A percentile compares a stretch with the other conserved stretches of the same genome.
These are phyloP conservation scores for Mytilinidion resinicola DNA, from an alignment of 495 filamentous ascomycete genomes.

Conservation along the genomic window DNA sequence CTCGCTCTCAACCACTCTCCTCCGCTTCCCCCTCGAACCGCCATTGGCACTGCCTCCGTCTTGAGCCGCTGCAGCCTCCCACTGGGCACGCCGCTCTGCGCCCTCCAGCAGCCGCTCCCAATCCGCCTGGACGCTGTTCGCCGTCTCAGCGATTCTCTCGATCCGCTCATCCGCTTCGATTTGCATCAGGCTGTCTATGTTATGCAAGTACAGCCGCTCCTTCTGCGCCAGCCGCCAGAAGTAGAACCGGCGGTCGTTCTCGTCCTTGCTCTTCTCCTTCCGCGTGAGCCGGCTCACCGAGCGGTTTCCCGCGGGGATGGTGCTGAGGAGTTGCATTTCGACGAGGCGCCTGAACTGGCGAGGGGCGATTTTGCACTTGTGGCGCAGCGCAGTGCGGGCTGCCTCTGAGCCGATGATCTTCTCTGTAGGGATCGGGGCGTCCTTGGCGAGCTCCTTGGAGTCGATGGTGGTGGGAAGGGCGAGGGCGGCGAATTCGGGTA, in stretches of 20 bases:
- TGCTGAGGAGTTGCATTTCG: conserved; percentile 82
- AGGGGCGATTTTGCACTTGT: conserved; percentile 65
- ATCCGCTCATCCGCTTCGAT: conserved; percentile 69
- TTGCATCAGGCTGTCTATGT: conserved; percentile 69
- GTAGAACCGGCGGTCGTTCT: conserved; percentile 59
- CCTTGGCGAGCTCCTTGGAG: conserved; percentile 21
- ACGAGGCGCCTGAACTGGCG: conserved; percentile 83
- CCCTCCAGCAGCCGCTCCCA: conserved; percentile 63
- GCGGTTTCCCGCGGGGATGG: conserved; percentile 58
- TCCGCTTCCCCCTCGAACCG: conserved; percentile 31
- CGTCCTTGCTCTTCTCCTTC: conserved; percentile 46
- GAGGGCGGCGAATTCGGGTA: conserved; percentile 49
- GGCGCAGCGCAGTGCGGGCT: conserved; percentile 55
- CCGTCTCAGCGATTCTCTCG: conserved; percentile 72
- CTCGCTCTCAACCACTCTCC: conserved; percentile 47
- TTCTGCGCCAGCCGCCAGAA: conserved; percentile 83
- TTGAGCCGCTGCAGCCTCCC: conserved; percentile 16
- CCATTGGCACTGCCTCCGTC: conserved; percentile 12
- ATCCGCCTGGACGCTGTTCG: conserved; percentile 71
- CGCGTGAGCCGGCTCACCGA: conserved; percentile 52
- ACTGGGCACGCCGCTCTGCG: conserved; percentile 41
- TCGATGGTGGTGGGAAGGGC: conserved; percentile 45
- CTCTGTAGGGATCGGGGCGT: conserved; percentile 49
- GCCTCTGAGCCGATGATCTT: conserved; percentile 53
- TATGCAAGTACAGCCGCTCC: conserved; percentile 71